phyloP scores from a whole-genome alignment of 129 eudicot genomes.

The Chrysanthemum seticuspe region DNA sequence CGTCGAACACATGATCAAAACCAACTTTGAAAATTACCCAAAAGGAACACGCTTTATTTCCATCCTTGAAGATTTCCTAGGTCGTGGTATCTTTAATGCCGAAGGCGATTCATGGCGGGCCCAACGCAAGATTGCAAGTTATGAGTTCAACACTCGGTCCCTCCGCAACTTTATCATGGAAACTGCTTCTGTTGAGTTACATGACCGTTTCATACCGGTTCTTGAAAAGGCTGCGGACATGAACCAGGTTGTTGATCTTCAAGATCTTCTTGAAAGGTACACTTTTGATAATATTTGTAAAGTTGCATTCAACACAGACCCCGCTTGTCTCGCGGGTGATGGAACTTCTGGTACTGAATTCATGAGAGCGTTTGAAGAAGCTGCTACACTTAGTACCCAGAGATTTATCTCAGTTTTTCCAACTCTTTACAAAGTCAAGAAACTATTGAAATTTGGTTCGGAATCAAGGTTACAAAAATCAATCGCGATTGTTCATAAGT shows the following conservation, averaged over 20 bases:
- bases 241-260: slow-evolving; percentile 53
- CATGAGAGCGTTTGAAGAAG: slow-evolving; percentile 82
- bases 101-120: slow-evolving; percentile 72
- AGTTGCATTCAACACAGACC: slow-evolving; percentile 71
- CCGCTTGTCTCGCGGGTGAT: slow-evolving; percentile 60
- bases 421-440: slow-evolving; percentile 29
- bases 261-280: slow-evolving; percentile 80
- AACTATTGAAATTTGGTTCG: slow-evolving; percentile 44
- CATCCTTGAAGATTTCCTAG: slow-evolving; percentile 71
- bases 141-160: slow-evolving; percentile 69
- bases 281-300: slow-evolving; percentile 80
- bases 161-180: slow-evolving; percentile 60
- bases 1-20: slow-evolving; percentile 79
- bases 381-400: slow-evolving; percentile 47
- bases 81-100: slow-evolving; percentile 73
- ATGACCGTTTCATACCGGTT: slow-evolving; percentile 51
- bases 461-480: slow-evolving; percentile 46
- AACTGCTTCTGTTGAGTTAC: slow-evolving; percentile 40
- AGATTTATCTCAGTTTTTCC: slow-evolving; percentile 57
- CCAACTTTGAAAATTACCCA: slow-evolving; percentile 77
- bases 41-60: slow-evolving; percentile 67
- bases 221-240: slow-evolving; percentile 32
- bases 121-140: slow-evolving; percentile 80
- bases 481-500: slow-evolving; percentile 53
- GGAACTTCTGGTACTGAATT: slow-evolving; percentile 47